Percentiles rank a stretch among this genome's conserved stretches.
phyloP scores from a whole-genome alignment of 2,329 filamentous ascomycete species.

The Zasmidium angulare region DNA sequence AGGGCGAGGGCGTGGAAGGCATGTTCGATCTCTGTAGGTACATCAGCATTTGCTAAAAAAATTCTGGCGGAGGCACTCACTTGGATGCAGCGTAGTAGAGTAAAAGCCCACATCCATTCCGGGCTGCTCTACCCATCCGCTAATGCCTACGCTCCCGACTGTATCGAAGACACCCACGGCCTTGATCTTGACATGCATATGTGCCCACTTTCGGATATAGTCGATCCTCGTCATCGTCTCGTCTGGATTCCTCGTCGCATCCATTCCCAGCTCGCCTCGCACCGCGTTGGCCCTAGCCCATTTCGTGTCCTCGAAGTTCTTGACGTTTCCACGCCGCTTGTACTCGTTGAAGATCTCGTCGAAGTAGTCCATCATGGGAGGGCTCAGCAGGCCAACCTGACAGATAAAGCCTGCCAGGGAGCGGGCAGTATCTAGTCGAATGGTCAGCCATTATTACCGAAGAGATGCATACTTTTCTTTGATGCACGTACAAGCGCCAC shows the following conservation, averaged over 20 bases:
- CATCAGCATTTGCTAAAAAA: slow-evolving; percentile 8
- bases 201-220: slow-evolving; percentile 18
- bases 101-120: slow-evolving; percentile 17
- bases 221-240: slow-evolving; percentile 13
- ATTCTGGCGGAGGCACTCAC: no score
- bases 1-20: slow-evolving; percentile 56
- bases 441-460: no score
- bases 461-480: no score
- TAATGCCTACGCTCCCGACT: slow-evolving; percentile 35
- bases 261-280: slow-evolving; percentile 16
- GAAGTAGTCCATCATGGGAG: slow-evolving; percentile 15
- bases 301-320: slow-evolving; percentile 18
- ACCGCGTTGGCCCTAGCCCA: slow-evolving; percentile 13
- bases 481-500: no score
- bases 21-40: slow-evolving; percentile 41
- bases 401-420: slow-evolving; percentile 29
- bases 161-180: slow-evolving; percentile 50
- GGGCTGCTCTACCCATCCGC: slow-evolving; percentile 14
- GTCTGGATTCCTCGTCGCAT: slow-evolving; percentile 2
- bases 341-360: slow-evolving; percentile 11
- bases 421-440: slow-evolving; percentile 30
- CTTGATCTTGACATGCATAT: slow-evolving; percentile 35
- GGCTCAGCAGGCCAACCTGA: slow-evolving; percentile 25
- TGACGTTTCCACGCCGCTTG: slow-evolving; percentile 4
- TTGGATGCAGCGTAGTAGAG: slow-evolving; percentile 20